Percentiles rank a stretch among this genome's conserved stretches.
Evolutionary conservation across 2,329 filamentous ascomycete species (phyloP).

Genomic region (Aspergillus tanneri): DNA sequence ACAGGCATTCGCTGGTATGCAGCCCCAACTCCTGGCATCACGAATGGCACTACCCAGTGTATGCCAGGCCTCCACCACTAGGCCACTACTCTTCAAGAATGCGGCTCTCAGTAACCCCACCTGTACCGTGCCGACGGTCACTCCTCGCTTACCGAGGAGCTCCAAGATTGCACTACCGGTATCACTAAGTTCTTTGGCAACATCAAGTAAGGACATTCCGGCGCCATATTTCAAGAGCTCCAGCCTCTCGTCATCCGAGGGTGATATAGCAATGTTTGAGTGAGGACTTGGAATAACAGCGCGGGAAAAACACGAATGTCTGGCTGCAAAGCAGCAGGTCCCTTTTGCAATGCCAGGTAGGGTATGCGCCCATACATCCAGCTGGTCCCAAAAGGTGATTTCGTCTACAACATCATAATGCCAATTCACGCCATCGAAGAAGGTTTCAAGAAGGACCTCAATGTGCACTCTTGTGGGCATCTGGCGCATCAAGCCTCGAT

Average conservation of each 20-base stretch:
- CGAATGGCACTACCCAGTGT: slow-evolving; percentile 17
- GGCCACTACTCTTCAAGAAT: slow-evolving; percentile 23
- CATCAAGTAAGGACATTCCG: slow-evolving; percentile 17
- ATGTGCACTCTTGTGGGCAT: slow-evolving; percentile 11
- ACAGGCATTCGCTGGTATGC: slow-evolving; percentile 6
- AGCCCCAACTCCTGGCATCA: slow-evolving; percentile 23
- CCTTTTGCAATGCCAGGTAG: slow-evolving; percentile 12
- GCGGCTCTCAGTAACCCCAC: slow-evolving; percentile 18
- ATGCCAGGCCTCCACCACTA: slow-evolving; percentile 23
- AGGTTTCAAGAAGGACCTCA: slow-evolving; percentile 13
- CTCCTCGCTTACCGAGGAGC: slow-evolving; percentile 14
- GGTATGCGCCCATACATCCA: slow-evolving; percentile 15
- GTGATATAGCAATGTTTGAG: slow-evolving; percentile 18
- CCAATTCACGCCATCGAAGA: slow-evolving; percentile 17
- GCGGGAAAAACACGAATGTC: slow-evolving; percentile 17
- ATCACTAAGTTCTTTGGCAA: slow-evolving; percentile 17
- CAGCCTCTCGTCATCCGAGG: slow-evolving; percentile 10
- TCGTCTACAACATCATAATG: slow-evolving; percentile 19
- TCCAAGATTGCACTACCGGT: slow-evolving; percentile 10
- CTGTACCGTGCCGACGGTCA: slow-evolving; percentile 17
- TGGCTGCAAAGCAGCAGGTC: slow-evolving; percentile 1
- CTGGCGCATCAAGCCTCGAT: slow-evolving; percentile 12
- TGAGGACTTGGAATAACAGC: slow-evolving; percentile 19
- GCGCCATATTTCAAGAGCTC: slow-evolving; percentile 6
- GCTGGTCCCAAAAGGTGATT: slow-evolving; percentile 5